Base-by-base conservation (phyloP, 441 rosid genomes). In the Lepidium campestre region DNA sequence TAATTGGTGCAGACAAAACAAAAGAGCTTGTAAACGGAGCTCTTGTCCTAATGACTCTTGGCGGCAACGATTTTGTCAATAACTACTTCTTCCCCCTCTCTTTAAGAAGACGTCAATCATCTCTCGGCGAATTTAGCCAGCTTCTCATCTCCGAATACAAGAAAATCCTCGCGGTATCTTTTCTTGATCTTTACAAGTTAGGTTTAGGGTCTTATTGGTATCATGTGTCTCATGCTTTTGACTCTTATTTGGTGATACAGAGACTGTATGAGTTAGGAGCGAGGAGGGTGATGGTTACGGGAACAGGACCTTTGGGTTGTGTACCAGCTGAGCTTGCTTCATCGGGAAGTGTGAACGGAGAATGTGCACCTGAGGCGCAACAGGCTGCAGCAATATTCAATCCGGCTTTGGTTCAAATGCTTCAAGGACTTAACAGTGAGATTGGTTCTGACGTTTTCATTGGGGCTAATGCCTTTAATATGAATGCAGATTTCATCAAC, bases 1-100 rank as follows among this genome's bases (percentile, higher is more conserved):
- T 82, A 10, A 67, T 82, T 4, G 92, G 92, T 72, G 2, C 67
- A 17, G 70, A 18, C 5, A 58, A 69, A 50, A 68, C 89, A 14
- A 45, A 58, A 66, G 60, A 57, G 46, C 79, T 81, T 10, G 87
- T 86, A 25, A 82, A 69, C 6, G 31, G 70, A 14, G 85, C 86
- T 18, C 82, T 86, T 3, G 70, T 79, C 49, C 92, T 86, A 45
- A 79, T 86, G 61, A 78, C 85, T 7, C 81, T 78, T 4, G 92
- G 92, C 3, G 92, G 92, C 14, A 86, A 86, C 44, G 92, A 86
- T 70, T 86, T 86, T 11, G 89, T 86, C 32, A 86, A 86, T 79
- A 86, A 86, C 73, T 86, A 86, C 57, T 86, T 49, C 71, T 75
- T 86, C 7, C 92, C 92, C 4, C 61, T 34, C 70, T 86, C 91